phyloP scores from a whole-genome alignment of 2,329 filamentous ascomycete genomes.

The Neonectria hederae region DNA sequence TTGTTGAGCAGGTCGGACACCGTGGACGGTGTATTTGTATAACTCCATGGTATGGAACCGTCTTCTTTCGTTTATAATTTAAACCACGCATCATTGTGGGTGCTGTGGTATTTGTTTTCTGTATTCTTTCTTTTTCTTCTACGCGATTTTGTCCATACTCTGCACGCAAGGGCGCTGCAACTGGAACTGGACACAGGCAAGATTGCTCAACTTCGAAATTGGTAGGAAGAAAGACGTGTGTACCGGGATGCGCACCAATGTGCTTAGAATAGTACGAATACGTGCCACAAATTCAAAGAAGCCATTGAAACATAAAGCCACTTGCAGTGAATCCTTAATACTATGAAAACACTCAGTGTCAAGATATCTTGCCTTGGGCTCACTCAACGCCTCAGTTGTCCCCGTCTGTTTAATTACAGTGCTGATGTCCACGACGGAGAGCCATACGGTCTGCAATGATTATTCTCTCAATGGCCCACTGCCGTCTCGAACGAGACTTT shows the following conservation, averaged over 20 bases:
- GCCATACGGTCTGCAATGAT: background rate
- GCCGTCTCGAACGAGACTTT: background rate
- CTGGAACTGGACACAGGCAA: background rate
- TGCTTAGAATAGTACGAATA: background rate
- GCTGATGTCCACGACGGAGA: background rate
- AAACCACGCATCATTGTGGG: conserved; percentile 1
- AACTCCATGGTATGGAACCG: conserved; percentile 13
- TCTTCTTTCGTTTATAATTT: conserved; percentile 16
- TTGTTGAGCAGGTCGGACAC: conserved; percentile 8
- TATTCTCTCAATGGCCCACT: background rate
- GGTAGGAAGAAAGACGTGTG: background rate
- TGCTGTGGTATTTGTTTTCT: background rate
- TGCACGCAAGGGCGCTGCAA: background rate
- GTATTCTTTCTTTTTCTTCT: background rate
- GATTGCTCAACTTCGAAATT: background rate
- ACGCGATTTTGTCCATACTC: background rate
- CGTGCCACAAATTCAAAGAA: background rate
- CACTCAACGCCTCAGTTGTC: background rate
- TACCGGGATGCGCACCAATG: background rate
- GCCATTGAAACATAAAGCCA: background rate
- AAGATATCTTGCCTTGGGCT: background rate
- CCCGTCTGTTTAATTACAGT: background rate
- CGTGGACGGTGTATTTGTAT: conserved; percentile 4
- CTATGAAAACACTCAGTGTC: background rate
- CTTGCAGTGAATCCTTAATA: background rate